These are phyloP conservation scores for Fusarium tricinctum DNA, from an alignment of 2,329 filamentous ascomycete genomes.

Conservation along the genomic window DNA sequence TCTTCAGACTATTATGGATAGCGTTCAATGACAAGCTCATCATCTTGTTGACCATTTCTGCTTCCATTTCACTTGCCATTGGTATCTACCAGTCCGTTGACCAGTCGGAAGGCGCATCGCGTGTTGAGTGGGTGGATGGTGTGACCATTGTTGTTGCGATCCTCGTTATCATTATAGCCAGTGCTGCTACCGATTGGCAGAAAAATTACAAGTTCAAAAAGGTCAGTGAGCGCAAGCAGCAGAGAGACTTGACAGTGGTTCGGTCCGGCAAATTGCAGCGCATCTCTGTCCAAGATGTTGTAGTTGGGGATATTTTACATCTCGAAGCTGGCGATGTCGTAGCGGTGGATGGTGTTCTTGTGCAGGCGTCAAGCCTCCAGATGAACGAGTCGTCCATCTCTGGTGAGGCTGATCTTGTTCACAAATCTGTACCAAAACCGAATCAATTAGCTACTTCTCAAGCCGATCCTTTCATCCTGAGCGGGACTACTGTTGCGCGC, in stretches of 20 bases:
- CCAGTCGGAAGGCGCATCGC: constrained; percentile 61
- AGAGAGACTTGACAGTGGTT: constrained; percentile 79
- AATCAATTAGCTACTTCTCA: constrained; percentile 65
- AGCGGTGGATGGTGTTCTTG: constrained; percentile 78
- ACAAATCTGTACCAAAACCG: constrained; percentile 72
- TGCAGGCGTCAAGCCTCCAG: constrained; percentile 66
- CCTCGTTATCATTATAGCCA: constrained; percentile 80
- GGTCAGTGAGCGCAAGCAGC: constrained; percentile 83
- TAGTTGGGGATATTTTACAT: constrained; percentile 81
- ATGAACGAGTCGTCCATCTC: constrained; percentile 84
- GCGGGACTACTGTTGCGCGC: constrained; percentile 81
- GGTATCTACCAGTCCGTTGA: constrained; percentile 81
- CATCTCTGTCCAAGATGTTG: constrained; percentile 77
- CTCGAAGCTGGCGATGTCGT: constrained; percentile 80
- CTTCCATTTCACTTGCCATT: constrained; percentile 79
- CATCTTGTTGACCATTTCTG: constrained; percentile 78
- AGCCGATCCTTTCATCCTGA: constrained; percentile 84
- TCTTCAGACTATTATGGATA: constrained; percentile 78
- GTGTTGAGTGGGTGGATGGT: constrained; percentile 85
- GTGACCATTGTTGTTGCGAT: constrained; percentile 85
- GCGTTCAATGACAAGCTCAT: constrained; percentile 87
- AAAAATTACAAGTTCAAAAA: constrained; percentile 86
- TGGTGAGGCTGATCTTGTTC: constrained; percentile 80
- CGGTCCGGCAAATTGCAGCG: constrained; percentile 80
- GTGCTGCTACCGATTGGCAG: constrained; percentile 85